phyloP scores from a whole-genome alignment of 192 early-diverging fungal species.

The Mortierella hygrophila region DNA sequence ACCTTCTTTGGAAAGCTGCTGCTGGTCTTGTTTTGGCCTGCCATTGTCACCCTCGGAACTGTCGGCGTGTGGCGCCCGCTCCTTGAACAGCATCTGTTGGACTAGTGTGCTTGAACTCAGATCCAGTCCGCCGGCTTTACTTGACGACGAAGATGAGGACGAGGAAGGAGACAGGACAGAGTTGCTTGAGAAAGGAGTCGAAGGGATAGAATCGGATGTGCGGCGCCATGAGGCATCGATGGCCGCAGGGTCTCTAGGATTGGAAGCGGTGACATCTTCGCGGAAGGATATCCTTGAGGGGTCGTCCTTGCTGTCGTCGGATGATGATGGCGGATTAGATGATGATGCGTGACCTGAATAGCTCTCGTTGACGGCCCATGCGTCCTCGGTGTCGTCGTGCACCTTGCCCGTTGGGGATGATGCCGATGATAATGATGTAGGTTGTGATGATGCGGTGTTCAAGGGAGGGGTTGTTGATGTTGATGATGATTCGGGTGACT shows the following conservation, averaged over 20 bases:
- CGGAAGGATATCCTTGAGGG: background rate
- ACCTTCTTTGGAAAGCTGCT: slow-evolving; percentile 29
- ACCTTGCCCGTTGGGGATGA: background rate
- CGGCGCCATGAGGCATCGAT: slow-evolving; percentile 42
- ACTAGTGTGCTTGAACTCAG: slow-evolving; percentile 54
- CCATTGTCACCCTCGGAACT: slow-evolving; percentile 8
- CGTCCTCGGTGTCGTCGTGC: slow-evolving; percentile 47
- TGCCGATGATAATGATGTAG: background rate
- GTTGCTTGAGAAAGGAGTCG: background rate
- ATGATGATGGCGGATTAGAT: background rate
- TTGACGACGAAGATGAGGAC: background rate
- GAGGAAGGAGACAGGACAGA: background rate
- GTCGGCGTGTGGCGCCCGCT: slow-evolving; percentile 34
- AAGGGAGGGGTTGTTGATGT: background rate
- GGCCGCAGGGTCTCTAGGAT: slow-evolving; percentile 9
- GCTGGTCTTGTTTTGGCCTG: background rate
- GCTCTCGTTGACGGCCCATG: slow-evolving; percentile 52
- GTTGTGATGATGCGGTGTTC: background rate
- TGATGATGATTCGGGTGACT: slow-evolving; percentile 30
- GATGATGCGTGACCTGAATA: slow-evolving; percentile 34
- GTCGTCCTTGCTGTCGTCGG: background rate
- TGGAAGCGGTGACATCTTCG: slow-evolving; percentile 20
- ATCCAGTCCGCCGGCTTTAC: slow-evolving; percentile 40
- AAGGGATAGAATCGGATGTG: slow-evolving; percentile 40
- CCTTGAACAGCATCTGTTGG: slow-evolving; percentile 53